Evolutionary conservation across 139 green algal genomes (phyloP).

Genomic region (Volvox africanus): DNA sequence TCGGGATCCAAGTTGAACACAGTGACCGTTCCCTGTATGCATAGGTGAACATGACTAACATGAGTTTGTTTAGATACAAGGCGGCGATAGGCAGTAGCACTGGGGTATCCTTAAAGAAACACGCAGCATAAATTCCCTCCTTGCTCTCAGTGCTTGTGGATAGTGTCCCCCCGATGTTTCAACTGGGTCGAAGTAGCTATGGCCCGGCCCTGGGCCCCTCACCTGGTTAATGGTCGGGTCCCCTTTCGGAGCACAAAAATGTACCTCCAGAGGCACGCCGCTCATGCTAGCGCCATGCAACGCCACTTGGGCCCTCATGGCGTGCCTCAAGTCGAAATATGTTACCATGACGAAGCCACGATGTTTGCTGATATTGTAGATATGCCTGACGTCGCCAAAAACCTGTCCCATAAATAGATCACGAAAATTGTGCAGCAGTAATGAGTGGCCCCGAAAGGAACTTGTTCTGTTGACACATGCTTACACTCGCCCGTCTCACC

Average conservation of each 20-base stretch:
- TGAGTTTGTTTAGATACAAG: too few species aligned
- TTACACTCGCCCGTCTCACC: neutral
- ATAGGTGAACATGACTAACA: neutral
- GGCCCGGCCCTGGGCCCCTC: too few species aligned
- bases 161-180: too few species aligned
- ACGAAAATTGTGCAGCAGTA: neutral
- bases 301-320: slow-evolving; percentile 75
- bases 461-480: neutral
- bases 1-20: slow-evolving; percentile 86
- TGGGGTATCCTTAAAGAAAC: too few species aligned
- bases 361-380: slow-evolving; percentile 86
- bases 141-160: too few species aligned
- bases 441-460: neutral
- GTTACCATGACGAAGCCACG: slow-evolving; percentile 90
- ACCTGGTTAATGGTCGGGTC: slow-evolving; percentile 70
- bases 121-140: too few species aligned
- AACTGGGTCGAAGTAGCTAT: too few species aligned
- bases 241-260: slow-evolving; percentile 79
- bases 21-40: slow-evolving; percentile 82
- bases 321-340: slow-evolving; percentile 92
- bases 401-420: slow-evolving; percentile 53
- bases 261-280: slow-evolving; percentile 72
- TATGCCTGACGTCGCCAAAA: slow-evolving; percentile 86
- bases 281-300: slow-evolving; percentile 71
- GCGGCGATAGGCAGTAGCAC: too few species aligned